These are phyloP conservation scores for Alternaria infectoria DNA, from an alignment of 2,329 filamentous ascomycete genomes.

Conservation along the genomic window DNA sequence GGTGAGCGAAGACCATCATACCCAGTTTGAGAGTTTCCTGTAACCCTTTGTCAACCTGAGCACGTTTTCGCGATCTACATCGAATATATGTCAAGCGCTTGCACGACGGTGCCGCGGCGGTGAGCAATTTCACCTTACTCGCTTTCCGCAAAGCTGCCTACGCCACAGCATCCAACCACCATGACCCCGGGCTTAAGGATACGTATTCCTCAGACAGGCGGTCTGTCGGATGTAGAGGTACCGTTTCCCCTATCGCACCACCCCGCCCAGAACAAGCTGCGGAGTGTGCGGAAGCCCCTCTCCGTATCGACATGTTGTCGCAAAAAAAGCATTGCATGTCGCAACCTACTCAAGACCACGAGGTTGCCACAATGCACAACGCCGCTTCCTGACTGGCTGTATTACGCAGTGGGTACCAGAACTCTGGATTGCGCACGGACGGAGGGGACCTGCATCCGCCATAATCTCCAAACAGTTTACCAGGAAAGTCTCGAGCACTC, in stretches of 20 bases:
- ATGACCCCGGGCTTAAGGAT: slow-evolving; percentile 12
- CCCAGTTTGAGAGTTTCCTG: not conserved
- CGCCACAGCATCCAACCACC: slow-evolving; percentile 11
- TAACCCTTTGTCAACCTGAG: not conserved
- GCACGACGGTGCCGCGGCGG: slow-evolving; percentile 16
- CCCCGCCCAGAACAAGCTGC: slow-evolving; percentile 22
- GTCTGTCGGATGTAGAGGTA: slow-evolving; percentile 32
- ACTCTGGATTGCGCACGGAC: slow-evolving; percentile 17
- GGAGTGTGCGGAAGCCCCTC: slow-evolving; percentile 30
- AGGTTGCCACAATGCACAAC: slow-evolving; percentile 20
- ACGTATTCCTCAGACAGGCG: slow-evolving; percentile 17
- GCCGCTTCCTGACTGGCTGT: slow-evolving; percentile 16
- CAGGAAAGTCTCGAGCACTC: not conserved
- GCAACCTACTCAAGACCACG: slow-evolving; percentile 21
- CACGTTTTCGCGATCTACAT: slow-evolving; percentile 1
- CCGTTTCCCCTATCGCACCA: slow-evolving; percentile 22
- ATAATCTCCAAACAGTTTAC: slow-evolving; percentile 5
- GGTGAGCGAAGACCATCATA: slow-evolving; percentile 7
- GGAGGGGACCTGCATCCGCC: slow-evolving; percentile 27
- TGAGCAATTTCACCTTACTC: slow-evolving; percentile 17
- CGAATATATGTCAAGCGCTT: slow-evolving; percentile 10
- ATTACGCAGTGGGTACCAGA: slow-evolving; percentile 2
- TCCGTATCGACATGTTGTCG: slow-evolving; percentile 17
- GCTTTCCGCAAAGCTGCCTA: slow-evolving; percentile 1
- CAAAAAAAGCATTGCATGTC: slow-evolving; percentile 11